Conservation (phyloP, 2,329 filamentous ascomycete species). For the Nigrograna mackinnonii region DNA sequence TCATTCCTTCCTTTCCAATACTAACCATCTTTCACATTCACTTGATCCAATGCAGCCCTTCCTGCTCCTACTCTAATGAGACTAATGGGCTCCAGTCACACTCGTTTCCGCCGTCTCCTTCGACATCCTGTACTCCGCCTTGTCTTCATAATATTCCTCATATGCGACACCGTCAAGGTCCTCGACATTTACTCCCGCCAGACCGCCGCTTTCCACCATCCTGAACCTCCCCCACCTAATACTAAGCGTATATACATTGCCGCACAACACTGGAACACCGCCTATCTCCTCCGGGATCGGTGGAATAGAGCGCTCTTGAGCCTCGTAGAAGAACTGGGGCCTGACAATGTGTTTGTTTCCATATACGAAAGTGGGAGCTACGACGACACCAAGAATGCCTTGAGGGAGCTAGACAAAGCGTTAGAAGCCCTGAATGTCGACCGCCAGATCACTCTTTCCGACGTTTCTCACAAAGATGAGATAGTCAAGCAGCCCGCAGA, state of each 20-base stretch:
- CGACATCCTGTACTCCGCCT: slow-evolving; percentile 20
- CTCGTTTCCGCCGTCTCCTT: slow-evolving; percentile 18
- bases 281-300: slow-evolving; percentile 59
- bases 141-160: slow-evolving; percentile 18
- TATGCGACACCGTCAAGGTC: slow-evolving; percentile 24
- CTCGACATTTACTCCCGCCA: slow-evolving; percentile 20
- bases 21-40: no score
- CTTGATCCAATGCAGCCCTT: no score
- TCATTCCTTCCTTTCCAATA: no score
- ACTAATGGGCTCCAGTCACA: slow-evolving; percentile 17
- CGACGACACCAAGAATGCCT: slow-evolving; percentile 67
- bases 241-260: slow-evolving; percentile 64
- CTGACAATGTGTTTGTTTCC: slow-evolving; percentile 68
- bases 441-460: slow-evolving; percentile 61
- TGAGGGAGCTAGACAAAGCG: slow-evolving; percentile 59
- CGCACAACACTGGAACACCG: slow-evolving; percentile 71
- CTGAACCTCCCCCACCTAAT: slow-evolving; percentile 18
- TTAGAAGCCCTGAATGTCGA: slow-evolving; percentile 58
- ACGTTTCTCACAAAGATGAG: slow-evolving; percentile 51
- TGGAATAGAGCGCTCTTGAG: slow-evolving; percentile 66
- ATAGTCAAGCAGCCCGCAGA: slow-evolving; percentile 25
- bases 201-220: slow-evolving; percentile 10
- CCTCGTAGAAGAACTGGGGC: slow-evolving; percentile 60
- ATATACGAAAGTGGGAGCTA: slow-evolving; percentile 71
- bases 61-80: neutral